Evolutionary conservation across 2,329 filamentous ascomycete species (phyloP), one percentile per base, ranked within the genome.

Genomic region (Aureobasidium vineae): DNA sequence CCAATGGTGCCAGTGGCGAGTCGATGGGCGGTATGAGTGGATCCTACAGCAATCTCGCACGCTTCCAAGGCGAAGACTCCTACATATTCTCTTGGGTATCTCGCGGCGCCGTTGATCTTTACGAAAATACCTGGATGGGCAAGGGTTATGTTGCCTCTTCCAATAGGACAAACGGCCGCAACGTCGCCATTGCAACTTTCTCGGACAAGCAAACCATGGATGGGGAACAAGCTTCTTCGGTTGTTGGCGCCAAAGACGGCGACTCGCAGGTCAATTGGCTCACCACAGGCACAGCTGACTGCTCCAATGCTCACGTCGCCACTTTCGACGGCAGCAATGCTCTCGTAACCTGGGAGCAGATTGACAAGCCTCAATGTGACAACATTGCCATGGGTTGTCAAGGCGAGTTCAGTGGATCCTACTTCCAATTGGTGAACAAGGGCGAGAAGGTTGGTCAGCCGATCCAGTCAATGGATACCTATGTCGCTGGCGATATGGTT

Each of bases 21-120:
- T 77, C 84, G 33, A 83, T 87, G 81, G 86, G 86, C 47, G 86
- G 86, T 63, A 88, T 85, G 83, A 79, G 80, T n/a, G 86, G 86
- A 36, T 86, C 84, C 2, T 88, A 86, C 78, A 85, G 83, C 70
- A 78, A 77, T 8, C 80, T 88, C 23, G 82, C 82, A 15, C 81
- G 82, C 5, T 86, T 87, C 75, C 75, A 80, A 52, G 79, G 77
- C 66, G 79, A 79, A 23, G 78, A 80, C 63, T 77, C 79, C 0
- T 88, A 88, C 74, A 84, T 87, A 76, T 86, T 87, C 73, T 79
- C 85, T 23, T 88, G 85, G 86, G 83, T 86, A 19, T 86, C 85
- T 0, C 83, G 85, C 21, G 85, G 86, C 28, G 84, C 85, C 26
- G 76, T 82, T 15, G 80, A 86, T 65, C 77, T 88, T 16, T 81